A percentile compares a stretch with the other conserved stretches of the same genome.
These are phyloP conservation scores for Diaporthe citri DNA, from an alignment of 2,329 filamentous ascomycete species.

Conservation along the genomic window DNA sequence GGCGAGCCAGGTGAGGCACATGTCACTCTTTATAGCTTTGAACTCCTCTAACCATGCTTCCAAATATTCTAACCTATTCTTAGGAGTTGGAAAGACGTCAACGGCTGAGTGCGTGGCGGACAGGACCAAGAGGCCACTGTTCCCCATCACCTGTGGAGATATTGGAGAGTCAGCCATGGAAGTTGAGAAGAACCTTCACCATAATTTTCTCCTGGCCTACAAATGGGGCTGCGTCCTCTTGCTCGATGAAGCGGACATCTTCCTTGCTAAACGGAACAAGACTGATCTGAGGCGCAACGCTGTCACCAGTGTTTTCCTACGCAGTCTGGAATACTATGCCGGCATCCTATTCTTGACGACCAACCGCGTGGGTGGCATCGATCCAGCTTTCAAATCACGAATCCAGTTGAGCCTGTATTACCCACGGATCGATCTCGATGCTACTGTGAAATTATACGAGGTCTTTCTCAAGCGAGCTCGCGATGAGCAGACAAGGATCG, in stretches of 20 bases:
- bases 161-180: conserved; percentile 53
- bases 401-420: conserved; percentile 24
- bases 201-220: conserved; percentile 62
- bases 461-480: conserved; percentile 18
- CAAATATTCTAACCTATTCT: conserved; percentile 40
- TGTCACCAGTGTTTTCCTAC: conserved; percentile 52
- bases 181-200: conserved; percentile 57
- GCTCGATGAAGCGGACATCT: conserved; percentile 72
- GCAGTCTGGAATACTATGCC: conserved; percentile 32
- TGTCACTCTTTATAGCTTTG: too few relatives aligned
- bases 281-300: conserved; percentile 60
- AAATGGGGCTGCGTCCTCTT: conserved; percentile 65
- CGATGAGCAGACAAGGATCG: background rate
- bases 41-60: too few relatives aligned
- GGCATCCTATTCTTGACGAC: conserved; percentile 30
- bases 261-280: conserved; percentile 64
- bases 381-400: conserved; percentile 24
- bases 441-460: background rate
- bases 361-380: conserved; percentile 27
- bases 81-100: conserved; percentile 69
- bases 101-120: conserved; percentile 68
- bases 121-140: conserved; percentile 62
- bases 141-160: conserved; percentile 65
- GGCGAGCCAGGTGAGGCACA: conserved; percentile 25
- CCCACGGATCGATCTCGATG: conserved; percentile 11